phyloP scores from a whole-genome alignment of 768 basidiomycete genomes.

The Termitomyces bulborhizus region DNA sequence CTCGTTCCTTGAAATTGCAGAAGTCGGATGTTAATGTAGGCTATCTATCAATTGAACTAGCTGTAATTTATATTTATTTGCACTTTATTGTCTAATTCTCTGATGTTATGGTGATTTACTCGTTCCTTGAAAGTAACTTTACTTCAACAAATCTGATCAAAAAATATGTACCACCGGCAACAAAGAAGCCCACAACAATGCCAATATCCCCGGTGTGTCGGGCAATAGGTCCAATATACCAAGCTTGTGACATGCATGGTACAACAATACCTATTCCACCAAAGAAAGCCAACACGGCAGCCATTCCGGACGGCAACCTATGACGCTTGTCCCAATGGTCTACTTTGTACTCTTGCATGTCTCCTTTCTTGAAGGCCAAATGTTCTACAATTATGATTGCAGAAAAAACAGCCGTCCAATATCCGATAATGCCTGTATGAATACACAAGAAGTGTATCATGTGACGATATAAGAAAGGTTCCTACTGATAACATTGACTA shows the following conservation, averaged over 20 bases:
- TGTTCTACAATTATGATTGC: constrained; percentile 64
- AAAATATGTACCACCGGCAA: constrained; percentile 34
- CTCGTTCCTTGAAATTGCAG: too few species aligned
- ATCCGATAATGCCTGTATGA: constrained; percentile 38
- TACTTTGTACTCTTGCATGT: constrained; percentile 43
- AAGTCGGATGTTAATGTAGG: too few species aligned
- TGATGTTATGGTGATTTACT: too few species aligned
- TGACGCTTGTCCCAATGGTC: constrained; percentile 48
- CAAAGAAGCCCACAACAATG: constrained; percentile 51
- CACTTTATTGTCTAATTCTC: too few species aligned
- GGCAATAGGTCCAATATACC: constrained; percentile 69
- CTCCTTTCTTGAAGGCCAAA: constrained; percentile 48
- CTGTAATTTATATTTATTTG: too few species aligned
- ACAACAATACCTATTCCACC: constrained; percentile 52
- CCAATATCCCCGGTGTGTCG: constrained; percentile 63
- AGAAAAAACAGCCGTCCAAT: constrained; percentile 53
- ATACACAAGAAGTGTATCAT: neutral
- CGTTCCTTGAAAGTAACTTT: too few species aligned
- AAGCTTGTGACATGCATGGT: constrained; percentile 65
- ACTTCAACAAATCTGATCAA: too few species aligned
- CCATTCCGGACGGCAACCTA: constrained; percentile 54
- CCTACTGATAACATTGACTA: constrained; percentile 60
- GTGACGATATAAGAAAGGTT: constrained; percentile 9
- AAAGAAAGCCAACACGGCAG: constrained; percentile 48
- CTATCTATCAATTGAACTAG: too few species aligned